Base-by-base conservation (phyloP, 1,284 basidiomycete species). In the Acaromyces ingoldii region DNA sequence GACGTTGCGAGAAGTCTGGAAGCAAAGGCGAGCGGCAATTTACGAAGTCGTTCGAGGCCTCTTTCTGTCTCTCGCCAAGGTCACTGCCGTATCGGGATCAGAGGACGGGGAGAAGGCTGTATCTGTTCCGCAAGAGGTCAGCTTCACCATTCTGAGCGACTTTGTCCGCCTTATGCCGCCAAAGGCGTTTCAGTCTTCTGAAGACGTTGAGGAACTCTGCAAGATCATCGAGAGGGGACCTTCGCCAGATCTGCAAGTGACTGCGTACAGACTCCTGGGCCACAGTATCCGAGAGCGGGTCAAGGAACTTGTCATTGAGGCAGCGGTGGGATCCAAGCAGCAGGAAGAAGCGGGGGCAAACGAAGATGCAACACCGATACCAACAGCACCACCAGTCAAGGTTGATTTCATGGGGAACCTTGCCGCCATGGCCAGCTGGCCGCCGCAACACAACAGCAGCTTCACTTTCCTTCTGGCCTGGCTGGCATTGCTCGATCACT, bases 401-500 rank as follows among this genome's bases (percentile, higher is more conserved):
- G 13, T 45, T 28, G 17, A 45, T 17, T 31, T 45, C 13, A 11
- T n/a, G 2, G 24, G 17, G 3, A 87, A 55, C 79, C 55, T 0
- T 67, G 81, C 0, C 82, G 84, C 47, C 24, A n/a, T 21, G n/a
- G n/a, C 19, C 44, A 70, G 0, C 62, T 65, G 0, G 64, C 74
- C 22, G 9, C 7, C 17, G 30, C 37, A 43, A 9, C 34, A 31
- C 4, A 5, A 41, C 6, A 46, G 33, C 28, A 29, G 33, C 10
- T 38, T 36, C 13, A 19, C 48, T 5, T 71, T 85, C 66, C 78
- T 97, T n/a, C 80, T 97, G 3, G 82, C 82, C 6, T 98, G 93
- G 93, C 88, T 96, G 83, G 78, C 90, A 4, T 71, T 87, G 0
- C 86, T 97, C 61, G 88, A 93, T 68, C 81, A 89, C 54, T 97